These are phyloP conservation scores for Coccomyxa sp. DNA, from an alignment of 139 green algal species.

Conservation along the genomic window DNA sequence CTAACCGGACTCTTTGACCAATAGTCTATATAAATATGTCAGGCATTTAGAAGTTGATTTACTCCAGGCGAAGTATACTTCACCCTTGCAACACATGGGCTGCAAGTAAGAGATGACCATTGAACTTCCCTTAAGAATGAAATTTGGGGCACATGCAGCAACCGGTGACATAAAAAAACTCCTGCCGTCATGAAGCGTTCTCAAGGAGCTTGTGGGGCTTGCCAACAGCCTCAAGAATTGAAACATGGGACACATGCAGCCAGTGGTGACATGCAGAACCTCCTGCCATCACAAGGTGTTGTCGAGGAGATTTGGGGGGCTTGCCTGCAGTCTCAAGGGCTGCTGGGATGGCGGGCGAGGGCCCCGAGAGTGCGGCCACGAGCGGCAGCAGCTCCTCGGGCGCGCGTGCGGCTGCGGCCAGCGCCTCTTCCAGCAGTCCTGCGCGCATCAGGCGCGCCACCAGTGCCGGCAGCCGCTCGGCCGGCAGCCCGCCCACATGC, in stretches of 20 bases:
- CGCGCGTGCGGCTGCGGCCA: conserved; percentile 1
- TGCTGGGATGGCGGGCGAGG: background rate
- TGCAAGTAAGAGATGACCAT: no score
- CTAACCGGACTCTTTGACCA: background rate
- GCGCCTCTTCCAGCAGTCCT: conserved; percentile 9
- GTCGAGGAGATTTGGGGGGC: background rate
- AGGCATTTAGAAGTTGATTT: background rate
- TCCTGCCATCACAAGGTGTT: no score
- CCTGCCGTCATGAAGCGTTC: no score
- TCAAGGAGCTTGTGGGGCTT: background rate
- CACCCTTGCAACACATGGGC: background rate
- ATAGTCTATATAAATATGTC: background rate
- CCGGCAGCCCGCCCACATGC: background rate
- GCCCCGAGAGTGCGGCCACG: conserved; percentile 3
- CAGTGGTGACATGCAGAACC: no score
- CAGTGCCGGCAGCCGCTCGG: conserved; percentile 1
- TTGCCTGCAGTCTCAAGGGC: conserved; percentile 6
- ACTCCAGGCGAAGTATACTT: background rate
- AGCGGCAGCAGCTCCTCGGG: background rate
- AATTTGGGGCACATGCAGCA: no score
- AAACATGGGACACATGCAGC: no score
- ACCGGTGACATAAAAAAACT: no score
- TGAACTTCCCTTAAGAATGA: no score
- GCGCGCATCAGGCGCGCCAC: conserved; percentile 6
- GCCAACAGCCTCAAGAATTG: conserved; percentile 5